phyloP scores from a whole-genome alignment of 129 eudicot genomes.

The Ambrosia trifida region DNA sequence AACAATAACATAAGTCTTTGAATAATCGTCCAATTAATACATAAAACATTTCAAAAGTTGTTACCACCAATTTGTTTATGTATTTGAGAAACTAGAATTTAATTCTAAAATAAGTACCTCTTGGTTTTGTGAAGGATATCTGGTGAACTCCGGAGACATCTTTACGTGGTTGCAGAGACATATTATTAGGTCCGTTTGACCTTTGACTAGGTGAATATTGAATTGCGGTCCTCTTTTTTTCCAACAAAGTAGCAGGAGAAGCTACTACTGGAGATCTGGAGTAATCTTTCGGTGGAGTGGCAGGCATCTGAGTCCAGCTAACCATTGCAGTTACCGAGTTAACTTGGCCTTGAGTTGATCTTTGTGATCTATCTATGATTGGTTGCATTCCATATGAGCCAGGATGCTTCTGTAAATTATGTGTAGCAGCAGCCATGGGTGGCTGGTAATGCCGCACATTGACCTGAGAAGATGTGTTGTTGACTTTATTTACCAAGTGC shows the following conservation, averaged over 20 bases:
- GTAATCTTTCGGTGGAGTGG: conserved; percentile 26
- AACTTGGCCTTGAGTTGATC: conserved; percentile 20
- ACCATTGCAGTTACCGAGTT: conserved; percentile 28
- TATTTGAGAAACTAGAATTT: not conserved
- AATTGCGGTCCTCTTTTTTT: conserved; percentile 8
- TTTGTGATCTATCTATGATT: conserved; percentile 12
- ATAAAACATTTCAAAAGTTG: not conserved
- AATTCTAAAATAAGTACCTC: conserved; percentile 39
- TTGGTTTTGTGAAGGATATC: conserved; percentile 35
- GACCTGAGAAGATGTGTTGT: conserved; percentile 22
- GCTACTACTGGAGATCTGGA: conserved; percentile 20
- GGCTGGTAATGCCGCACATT: conserved; percentile 24
- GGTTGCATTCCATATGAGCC: conserved; percentile 28
- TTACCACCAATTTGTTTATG: not conserved
- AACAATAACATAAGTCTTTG: not conserved
- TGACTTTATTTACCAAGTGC: conserved; percentile 30
- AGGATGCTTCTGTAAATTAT: conserved; percentile 35
- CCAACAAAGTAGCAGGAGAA: conserved; percentile 15
- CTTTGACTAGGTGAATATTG: conserved; percentile 22
- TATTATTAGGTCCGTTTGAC: conserved; percentile 27
- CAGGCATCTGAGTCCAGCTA: conserved; percentile 34
- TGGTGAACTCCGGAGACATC: conserved; percentile 23
- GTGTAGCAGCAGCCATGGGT: conserved; percentile 20
- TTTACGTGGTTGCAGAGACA: conserved; percentile 28
- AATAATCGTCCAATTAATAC: not conserved